Evolutionary conservation across 257 asterid species (phyloP).

Genomic region (Forsythia suspensa): DNA sequence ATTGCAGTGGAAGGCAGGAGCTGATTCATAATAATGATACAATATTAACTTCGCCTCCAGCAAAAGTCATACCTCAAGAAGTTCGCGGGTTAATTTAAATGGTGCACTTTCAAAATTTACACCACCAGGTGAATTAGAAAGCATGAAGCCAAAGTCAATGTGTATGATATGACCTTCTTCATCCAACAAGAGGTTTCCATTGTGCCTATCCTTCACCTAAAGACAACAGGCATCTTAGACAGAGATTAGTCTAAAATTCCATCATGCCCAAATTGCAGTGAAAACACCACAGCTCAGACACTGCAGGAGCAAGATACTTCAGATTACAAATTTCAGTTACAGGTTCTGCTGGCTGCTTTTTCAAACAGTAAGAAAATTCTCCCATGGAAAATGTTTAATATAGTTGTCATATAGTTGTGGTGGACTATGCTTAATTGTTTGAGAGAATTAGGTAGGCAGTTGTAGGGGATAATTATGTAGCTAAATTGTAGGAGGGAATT

Average conservation of each 20-base stretch:
- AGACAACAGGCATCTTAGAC: slow-evolving; percentile 7
- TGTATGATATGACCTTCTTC: slow-evolving; percentile 99
- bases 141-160: slow-evolving; percentile 99
- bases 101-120: slow-evolving; percentile 99
- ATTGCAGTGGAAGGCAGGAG: not conserved
- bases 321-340: not conserved
- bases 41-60: slow-evolving; percentile 5
- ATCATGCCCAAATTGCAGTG: not conserved
- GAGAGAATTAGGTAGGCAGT: too few species aligned
- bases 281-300: not conserved
- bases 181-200: slow-evolving; percentile 95
- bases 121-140: slow-evolving; percentile 99
- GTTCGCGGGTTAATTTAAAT: slow-evolving; percentile 95
- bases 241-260: slow-evolving; percentile 6
- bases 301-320: not conserved
- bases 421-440: too few species aligned
- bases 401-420: too few species aligned
- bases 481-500: too few species aligned
- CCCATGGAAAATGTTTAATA: not conserved
- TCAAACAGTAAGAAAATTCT: not conserved
- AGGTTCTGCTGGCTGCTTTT: not conserved
- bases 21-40: slow-evolving; percentile 4
- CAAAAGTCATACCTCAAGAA: slow-evolving; percentile 66
- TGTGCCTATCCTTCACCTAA: slow-evolving; percentile 96
- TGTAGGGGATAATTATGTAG: too few species aligned